phyloP scores from a whole-genome alignment of 1,139 yeast species.

The Kodamaea arcana region DNA sequence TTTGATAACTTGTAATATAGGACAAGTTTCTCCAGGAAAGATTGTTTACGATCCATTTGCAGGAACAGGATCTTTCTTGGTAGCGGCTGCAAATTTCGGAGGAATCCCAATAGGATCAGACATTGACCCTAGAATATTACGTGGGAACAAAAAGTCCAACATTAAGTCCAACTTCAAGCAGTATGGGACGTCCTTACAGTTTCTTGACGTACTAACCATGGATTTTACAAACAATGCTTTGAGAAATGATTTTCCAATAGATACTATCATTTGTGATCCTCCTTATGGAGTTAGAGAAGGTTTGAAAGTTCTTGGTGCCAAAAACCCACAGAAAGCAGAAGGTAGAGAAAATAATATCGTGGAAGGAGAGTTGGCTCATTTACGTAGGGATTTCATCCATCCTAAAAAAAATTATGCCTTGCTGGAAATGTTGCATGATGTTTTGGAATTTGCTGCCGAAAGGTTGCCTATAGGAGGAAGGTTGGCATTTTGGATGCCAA shows the following conservation, averaged over 20 bases:
- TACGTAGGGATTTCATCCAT: slow-evolving; percentile 80
- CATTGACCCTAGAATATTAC: slow-evolving; percentile 79
- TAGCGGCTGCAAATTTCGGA: slow-evolving; percentile 85
- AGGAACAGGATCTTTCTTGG: slow-evolving; percentile 93
- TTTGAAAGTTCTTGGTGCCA: slow-evolving; percentile 85
- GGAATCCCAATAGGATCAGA: slow-evolving; percentile 84
- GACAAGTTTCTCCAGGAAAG: slow-evolving; percentile 62
- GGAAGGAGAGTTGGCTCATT: slow-evolving; percentile 74
- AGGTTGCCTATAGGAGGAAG: slow-evolving; percentile 74
- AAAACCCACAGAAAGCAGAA: slow-evolving; percentile 48
- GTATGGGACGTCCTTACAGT: slow-evolving; percentile 55
- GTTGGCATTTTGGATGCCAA: slow-evolving; percentile 97
- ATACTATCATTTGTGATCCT: slow-evolving; percentile 90
- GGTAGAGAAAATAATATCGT: slow-evolving; percentile 71
- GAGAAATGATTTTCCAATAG: slow-evolving; percentile 58
- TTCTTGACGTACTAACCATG: slow-evolving; percentile 80
- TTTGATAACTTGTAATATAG: slow-evolving; percentile 79
- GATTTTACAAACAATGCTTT: slow-evolving; percentile 92
- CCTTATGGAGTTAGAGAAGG: slow-evolving; percentile 98
- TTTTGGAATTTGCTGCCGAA: slow-evolving; percentile 66
- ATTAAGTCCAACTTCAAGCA: slow-evolving; percentile 70
- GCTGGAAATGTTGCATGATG: slow-evolving; percentile 69
- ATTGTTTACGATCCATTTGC: slow-evolving; percentile 91
- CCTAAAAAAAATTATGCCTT: slow-evolving; percentile 90
- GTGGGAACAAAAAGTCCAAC: slow-evolving; percentile 60